A percentile compares a stretch with the other conserved stretches of the same genome.
These are phyloP conservation scores for Trichoderma aggressivum DNA, from an alignment of 2,329 filamentous ascomycete species.

Conservation along the genomic window DNA sequence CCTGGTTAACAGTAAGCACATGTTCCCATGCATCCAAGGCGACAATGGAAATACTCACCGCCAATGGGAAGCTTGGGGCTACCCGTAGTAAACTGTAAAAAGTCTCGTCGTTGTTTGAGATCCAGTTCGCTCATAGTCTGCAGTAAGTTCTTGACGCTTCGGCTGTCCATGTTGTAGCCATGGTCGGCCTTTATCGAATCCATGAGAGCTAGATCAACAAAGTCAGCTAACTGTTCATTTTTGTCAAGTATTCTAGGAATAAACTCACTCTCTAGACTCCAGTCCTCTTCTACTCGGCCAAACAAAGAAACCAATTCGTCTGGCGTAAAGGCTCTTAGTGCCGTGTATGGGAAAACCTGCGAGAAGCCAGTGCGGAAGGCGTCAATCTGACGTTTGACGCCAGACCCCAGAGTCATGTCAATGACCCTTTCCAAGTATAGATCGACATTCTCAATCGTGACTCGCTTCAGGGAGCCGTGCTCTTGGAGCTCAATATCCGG, in stretches of 20 bases:
- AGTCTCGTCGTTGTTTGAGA: conserved; percentile 75
- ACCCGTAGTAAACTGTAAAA: conserved; percentile 95
- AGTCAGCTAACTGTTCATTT: background rate
- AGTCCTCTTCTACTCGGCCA: conserved; percentile 89
- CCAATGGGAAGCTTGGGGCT: conserved; percentile 98
- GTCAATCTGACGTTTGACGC: conserved; percentile 84
- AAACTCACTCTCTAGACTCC: conserved; percentile 89
- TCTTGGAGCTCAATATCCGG: conserved; percentile 77
- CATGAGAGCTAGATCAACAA: conserved; percentile 67
- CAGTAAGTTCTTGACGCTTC: conserved; percentile 86
- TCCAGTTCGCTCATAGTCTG: conserved; percentile 91
- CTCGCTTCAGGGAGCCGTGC: conserved; percentile 67
- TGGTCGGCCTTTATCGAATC: conserved; percentile 99
- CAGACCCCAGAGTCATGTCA: conserved; percentile 84
- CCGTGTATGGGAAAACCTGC: conserved; percentile 92
- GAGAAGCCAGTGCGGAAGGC: conserved; percentile 90
- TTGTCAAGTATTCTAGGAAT: background rate
- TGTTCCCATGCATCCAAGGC: background rate
- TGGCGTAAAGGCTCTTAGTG: conserved; percentile 88
- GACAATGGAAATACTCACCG: conserved; percentile 53
- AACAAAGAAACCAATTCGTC: conserved; percentile 94
- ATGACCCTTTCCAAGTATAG: conserved; percentile 84
- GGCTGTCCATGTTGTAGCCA: conserved; percentile 97
- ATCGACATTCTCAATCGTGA: conserved; percentile 91
- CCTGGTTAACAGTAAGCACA: conserved; percentile 53